Evolutionary conservation across 306 rosid species (phyloP).

Genomic region (Fagus sylvatica): DNA sequence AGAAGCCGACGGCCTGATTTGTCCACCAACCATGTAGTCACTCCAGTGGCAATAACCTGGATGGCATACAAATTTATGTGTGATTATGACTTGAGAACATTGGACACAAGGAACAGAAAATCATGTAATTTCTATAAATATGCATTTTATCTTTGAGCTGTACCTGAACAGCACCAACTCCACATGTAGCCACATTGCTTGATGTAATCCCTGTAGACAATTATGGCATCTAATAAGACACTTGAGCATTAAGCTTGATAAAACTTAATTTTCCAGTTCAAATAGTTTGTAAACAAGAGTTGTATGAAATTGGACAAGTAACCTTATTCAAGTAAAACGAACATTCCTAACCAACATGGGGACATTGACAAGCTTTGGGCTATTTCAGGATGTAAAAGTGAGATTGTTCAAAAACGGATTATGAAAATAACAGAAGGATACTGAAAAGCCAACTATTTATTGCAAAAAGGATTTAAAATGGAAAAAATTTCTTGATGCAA

Average conservation of each 20-base stretch:
- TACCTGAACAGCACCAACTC: slow-evolving; percentile 96
- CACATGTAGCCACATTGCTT: slow-evolving; percentile 71
- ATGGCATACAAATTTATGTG: slow-evolving; percentile 32
- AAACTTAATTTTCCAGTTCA: neutral
- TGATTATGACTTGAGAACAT: slow-evolving; percentile 29
- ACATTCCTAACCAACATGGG: neutral
- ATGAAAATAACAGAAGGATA: neutral
- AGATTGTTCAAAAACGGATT: neutral
- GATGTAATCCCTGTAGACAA: slow-evolving; percentile 65
- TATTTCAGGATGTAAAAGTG: neutral
- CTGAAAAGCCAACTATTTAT: neutral
- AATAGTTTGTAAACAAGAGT: neutral
- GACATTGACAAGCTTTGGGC: neutral
- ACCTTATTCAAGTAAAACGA: neutral
- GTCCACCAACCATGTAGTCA: slow-evolving; percentile 86
- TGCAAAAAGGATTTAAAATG: neutral
- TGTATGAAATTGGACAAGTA: neutral
- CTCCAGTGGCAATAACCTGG: slow-evolving; percentile 77
- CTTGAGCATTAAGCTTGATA: neutral
- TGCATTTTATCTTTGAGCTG: slow-evolving; percentile 19
- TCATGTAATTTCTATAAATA: neutral
- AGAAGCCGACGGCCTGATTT: slow-evolving; percentile 86
- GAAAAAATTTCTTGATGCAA: neutral
- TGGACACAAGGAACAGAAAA: slow-evolving; percentile 3
- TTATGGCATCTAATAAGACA: slow-evolving; percentile 21